These are phyloP conservation scores for Scedosporium minutisporum DNA, from an alignment of 2,329 filamentous ascomycete genomes.

Conservation along the genomic window DNA sequence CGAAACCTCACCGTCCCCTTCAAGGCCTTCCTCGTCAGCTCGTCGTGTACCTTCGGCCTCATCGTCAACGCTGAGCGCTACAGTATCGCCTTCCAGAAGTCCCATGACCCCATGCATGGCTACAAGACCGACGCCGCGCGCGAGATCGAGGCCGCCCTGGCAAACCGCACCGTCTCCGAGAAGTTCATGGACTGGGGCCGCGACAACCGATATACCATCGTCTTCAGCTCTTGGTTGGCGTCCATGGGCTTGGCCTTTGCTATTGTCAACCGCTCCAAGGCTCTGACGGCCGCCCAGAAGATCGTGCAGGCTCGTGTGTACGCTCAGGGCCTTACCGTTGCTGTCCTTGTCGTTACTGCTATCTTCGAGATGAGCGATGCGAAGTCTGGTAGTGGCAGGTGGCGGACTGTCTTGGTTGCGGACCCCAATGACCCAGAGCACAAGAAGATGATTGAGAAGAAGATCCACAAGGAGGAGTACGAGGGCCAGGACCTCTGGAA, in stretches of 20 bases:
- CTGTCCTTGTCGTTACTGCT: slow-evolving; percentile 72
- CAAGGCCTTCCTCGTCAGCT: slow-evolving; percentile 81
- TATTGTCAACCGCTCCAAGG: slow-evolving; percentile 68
- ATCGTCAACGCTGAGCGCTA: slow-evolving; percentile 79
- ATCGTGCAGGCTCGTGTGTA: slow-evolving; percentile 91
- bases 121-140: slow-evolving; percentile 58
- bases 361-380: slow-evolving; percentile 74
- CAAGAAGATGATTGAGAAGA: slow-evolving; percentile 77
- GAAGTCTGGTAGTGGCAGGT: slow-evolving; percentile 63
- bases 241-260: slow-evolving; percentile 67
- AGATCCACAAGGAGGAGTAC: slow-evolving; percentile 77
- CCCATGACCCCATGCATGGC: slow-evolving; percentile 55
- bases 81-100: slow-evolving; percentile 54
- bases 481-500: slow-evolving; percentile 89
- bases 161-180: slow-evolving; percentile 47
- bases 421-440: slow-evolving; percentile 77
- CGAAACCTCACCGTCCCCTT: slow-evolving; percentile 78
- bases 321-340: slow-evolving; percentile 79
- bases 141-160: slow-evolving; percentile 41
- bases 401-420: slow-evolving; percentile 74
- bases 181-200: slow-evolving; percentile 63
- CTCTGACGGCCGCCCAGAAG: slow-evolving; percentile 70
- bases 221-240: slow-evolving; percentile 72
- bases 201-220: slow-evolving; percentile 77
- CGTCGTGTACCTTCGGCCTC: slow-evolving; percentile 70